Evolutionary conservation across 2,329 filamentous ascomycete genomes (phyloP).

Genomic region (Nothophaeocryptopus gaeumannii): DNA sequence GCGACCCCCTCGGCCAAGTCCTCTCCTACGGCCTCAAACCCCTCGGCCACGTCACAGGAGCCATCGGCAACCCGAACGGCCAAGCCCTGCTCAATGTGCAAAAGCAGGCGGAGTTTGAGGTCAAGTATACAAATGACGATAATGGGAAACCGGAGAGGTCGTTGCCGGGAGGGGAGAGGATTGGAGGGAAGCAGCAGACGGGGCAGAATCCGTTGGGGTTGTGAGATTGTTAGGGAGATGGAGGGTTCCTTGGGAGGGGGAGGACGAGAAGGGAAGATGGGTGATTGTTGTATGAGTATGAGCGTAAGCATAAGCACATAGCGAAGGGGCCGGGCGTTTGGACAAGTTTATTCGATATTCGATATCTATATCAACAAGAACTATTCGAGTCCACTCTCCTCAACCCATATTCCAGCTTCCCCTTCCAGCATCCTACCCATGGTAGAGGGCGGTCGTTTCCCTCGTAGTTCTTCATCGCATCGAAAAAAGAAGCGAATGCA

Average conservation of each 20-base stretch:
- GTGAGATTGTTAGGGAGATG: constrained; percentile 13
- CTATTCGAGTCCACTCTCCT: too few relatives aligned
- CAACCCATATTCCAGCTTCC: too few relatives aligned
- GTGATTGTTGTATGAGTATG: too few relatives aligned
- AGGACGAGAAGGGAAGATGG: too few relatives aligned
- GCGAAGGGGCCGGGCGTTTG: too few relatives aligned
- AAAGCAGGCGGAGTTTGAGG: constrained; percentile 25
- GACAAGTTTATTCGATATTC: too few relatives aligned
- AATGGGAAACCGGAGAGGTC: constrained; percentile 26
- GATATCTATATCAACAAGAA: too few relatives aligned
- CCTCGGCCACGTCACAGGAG: constrained; percentile 31
- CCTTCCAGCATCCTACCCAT: too few relatives aligned
- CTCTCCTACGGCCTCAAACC: constrained; percentile 32
- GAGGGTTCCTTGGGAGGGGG: background rate
- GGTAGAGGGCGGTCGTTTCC: too few relatives aligned
- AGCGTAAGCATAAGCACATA: too few relatives aligned
- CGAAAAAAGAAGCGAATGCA: too few relatives aligned
- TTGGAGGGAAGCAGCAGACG: constrained; percentile 37
- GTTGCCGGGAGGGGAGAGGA: constrained; percentile 30
- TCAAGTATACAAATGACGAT: constrained; percentile 24
- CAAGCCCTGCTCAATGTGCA: constrained; percentile 28
- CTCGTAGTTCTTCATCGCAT: too few relatives aligned
- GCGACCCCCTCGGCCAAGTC: constrained; percentile 35
- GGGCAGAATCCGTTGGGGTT: constrained; percentile 37
- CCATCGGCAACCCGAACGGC: constrained; percentile 30